A percentile compares a stretch with the other conserved stretches of the same genome.
These are phyloP conservation scores for Rutidosis leptorrhynchoides DNA, from an alignment of 129 eudicot species.

Conservation along the genomic window DNA sequence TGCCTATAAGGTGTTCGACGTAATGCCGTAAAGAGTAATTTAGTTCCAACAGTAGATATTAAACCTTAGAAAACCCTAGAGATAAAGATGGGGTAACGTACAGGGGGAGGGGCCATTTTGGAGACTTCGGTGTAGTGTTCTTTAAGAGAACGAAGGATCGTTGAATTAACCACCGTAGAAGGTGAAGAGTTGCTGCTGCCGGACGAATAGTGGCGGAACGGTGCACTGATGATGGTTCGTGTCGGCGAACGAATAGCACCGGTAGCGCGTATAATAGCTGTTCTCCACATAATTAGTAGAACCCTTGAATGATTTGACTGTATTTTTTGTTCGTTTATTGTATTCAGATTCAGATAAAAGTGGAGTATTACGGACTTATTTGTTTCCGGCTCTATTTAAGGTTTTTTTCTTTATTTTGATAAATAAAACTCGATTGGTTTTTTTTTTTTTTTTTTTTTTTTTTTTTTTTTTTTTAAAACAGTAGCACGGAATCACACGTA, in stretches of 20 bases:
- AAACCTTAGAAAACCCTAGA: slow-evolving; percentile 19
- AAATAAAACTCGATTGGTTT: too few relatives aligned
- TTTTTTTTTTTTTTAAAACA: too few relatives aligned
- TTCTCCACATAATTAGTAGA: slow-evolving; percentile 52
- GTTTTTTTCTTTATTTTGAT: too few relatives aligned
- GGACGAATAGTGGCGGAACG: slow-evolving; percentile 39
- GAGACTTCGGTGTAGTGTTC: slow-evolving; percentile 75
- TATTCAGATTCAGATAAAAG: too few relatives aligned
- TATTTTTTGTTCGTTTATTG: not conserved
- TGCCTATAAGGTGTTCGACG: slow-evolving; percentile 31
- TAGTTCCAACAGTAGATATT: not conserved
- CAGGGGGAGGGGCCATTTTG: slow-evolving; percentile 81
- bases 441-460: too few relatives aligned
- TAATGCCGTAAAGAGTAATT: slow-evolving; percentile 17
- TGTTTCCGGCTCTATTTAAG: too few relatives aligned
- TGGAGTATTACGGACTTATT: too few relatives aligned
- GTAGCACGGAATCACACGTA: too few relatives aligned
- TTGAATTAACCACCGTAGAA: slow-evolving; percentile 57
- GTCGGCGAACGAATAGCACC: slow-evolving; percentile 34
- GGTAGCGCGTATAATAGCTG: slow-evolving; percentile 43
- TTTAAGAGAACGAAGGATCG: slow-evolving; percentile 72
- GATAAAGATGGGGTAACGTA: slow-evolving; percentile 23
- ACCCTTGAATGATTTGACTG: slow-evolving; percentile 14
- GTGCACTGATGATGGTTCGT: slow-evolving; percentile 16
- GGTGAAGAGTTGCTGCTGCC: slow-evolving; percentile 23